Evolutionary conservation across 139 green algal genomes (phyloP), one percentile per base, ranked within the genome.

Genomic region (Volvox reticuliferus): DNA sequence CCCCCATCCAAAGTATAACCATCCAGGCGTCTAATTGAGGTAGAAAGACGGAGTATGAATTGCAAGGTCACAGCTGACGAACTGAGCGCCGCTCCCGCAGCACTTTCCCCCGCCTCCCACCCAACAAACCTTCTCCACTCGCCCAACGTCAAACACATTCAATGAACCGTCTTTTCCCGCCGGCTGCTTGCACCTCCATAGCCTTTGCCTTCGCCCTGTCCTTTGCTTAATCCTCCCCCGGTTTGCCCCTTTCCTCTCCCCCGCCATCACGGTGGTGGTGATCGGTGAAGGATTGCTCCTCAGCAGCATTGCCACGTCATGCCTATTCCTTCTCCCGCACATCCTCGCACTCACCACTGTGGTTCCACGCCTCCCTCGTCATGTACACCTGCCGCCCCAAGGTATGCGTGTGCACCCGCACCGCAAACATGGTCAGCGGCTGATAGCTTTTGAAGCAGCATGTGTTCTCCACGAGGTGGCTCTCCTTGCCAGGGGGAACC

Each of bases 401-500:
- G 19, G 88, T 88, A 90, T 99, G 97, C 0, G 97, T 98, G 93
- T 99, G 97, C 88, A 99, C 97, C 14, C 97, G 89, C 73, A 97
- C 95, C 0, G 96, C 97, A 92, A 99, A 98, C 55, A 94, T 96
- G 37, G 91, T 94, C 24, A 98, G 79, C 16, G 95, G 93, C 91
- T 98, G 93, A 78, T 97, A 95, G 26, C 92, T 94, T 87, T 90
- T 86, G 86, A 97, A 98, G 94, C 96, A 99, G 96, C 96, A 99
- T 44, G 62, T 61, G 91, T 98, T 98, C 33, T 88, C n/a, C 22
- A 98, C 93, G 5, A 94, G 91, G 86, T 94, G 81, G 35, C 78
- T 80, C 28, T 84, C 30, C 83, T 91, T 73, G 33, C 91, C 35
- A 0, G 97, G 96, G 5, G 96, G 95, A 30, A 98, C 96, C 68